Base-by-base conservation (phyloP, 1,284 basidiomycete genomes). In the Marasmius oreades region DNA sequence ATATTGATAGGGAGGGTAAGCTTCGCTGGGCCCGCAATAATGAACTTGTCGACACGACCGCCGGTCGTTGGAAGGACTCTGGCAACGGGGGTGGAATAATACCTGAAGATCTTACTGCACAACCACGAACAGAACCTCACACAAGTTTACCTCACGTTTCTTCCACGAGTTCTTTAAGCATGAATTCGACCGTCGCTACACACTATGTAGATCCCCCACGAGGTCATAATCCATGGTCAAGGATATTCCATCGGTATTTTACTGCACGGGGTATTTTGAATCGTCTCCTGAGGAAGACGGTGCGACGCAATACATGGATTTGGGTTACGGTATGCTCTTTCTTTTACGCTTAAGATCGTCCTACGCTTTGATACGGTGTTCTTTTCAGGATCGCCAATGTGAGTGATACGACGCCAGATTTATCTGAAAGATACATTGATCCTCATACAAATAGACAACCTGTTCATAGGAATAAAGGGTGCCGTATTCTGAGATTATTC, bases 401-500 rank as follows among this genome's bases (percentile, higher is more conserved):
- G 50, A 47, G 76, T 67, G 4, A 31, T 31, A 4, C 8, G 11
- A 7, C 14, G 7, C 44, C 39, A 26, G 31, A 11, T 23, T 42
- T 37, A 33, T 10, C 26, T 39, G 10, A 36, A 22, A 43, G 18
- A 33, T n/a, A 14, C 42, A 28, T 42, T 58, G 26, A 52, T 51
- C 36, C 31, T 28, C 26, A 8, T 36, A 44, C 43, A 2, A n/a
- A n/a, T 57, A 85, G 81, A 83, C 64, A 88, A 89, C 63, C 71
- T 90, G 8, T 90, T 85, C 66, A 75, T 90, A 53, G 87, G 86
- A 0, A 86, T 90, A 62, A 90, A 91, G 70, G 71, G 79, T 78
- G 56, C 14, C 8, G 14, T 22, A 50, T 23, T 26, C 6, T 53
- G 20, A 18, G 22, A 16, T 51, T 26, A 5, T 48, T 28, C 12